These are phyloP conservation scores for Cyclotella kingstonii DNA, from an alignment of 108 stramenopile species.

Conservation along the genomic window DNA sequence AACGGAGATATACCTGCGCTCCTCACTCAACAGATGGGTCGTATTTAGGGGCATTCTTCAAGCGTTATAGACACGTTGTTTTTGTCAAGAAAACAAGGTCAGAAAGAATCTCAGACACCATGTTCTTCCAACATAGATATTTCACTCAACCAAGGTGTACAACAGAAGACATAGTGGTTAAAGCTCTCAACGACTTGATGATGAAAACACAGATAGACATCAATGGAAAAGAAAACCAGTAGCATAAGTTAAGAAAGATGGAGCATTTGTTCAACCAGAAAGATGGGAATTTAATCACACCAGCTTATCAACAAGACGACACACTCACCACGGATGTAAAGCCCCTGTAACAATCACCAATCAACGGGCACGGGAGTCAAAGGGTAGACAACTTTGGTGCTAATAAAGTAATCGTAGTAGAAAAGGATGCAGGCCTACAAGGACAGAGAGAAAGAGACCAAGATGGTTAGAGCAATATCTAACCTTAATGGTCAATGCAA, in stretches of 20 bases:
- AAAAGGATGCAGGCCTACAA: too few species aligned
- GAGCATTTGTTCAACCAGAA: too few species aligned
- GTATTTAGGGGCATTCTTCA: too few species aligned
- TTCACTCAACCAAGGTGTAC: slow-evolving; percentile 6
- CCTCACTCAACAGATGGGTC: too few species aligned
- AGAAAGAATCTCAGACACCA: neutral
- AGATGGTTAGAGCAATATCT: slow-evolving; percentile 4
- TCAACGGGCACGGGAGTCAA: neutral
- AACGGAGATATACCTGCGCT: too few species aligned
- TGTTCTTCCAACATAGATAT: slow-evolving; percentile 3
- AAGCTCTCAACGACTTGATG: neutral
- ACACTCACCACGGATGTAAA: neutral
- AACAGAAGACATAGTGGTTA: slow-evolving; percentile 1
- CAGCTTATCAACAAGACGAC: neutral
- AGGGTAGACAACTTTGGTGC: slow-evolving; percentile 3
- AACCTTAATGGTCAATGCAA: slow-evolving; percentile 12
- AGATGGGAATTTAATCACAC: too few species aligned
- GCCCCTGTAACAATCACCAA: neutral
- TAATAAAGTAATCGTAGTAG: too few species aligned
- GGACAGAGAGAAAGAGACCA: too few species aligned
- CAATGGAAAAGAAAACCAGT: too few species aligned
- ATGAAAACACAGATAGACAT: too few species aligned
- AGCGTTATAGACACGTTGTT: neutral
- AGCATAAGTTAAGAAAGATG: too few species aligned
- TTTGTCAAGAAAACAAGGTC: neutral